phyloP scores from a whole-genome alignment of 148 eudicot species.

The Cornus suecica region DNA sequence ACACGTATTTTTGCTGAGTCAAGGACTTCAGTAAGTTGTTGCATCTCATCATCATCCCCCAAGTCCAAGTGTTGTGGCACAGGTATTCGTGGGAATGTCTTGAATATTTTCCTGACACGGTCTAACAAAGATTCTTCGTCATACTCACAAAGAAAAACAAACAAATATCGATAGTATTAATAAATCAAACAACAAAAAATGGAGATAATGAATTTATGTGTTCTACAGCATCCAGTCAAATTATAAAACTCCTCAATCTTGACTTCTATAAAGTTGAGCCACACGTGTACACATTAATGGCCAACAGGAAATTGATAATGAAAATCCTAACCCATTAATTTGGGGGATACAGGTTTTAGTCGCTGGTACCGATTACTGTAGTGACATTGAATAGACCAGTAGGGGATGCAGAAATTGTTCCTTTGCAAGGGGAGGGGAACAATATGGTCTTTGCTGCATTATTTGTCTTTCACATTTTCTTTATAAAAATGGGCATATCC shows the following conservation, averaged over 20 bases:
- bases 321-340: not conserved
- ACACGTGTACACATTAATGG: not conserved
- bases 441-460: no score
- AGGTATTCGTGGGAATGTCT: constrained; percentile 69
- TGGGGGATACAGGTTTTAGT: no score
- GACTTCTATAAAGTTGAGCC: not conserved
- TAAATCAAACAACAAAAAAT: not conserved
- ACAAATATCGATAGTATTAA: not conserved
- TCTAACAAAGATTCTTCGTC: constrained; percentile 43
- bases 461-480: no score
- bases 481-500: no score
- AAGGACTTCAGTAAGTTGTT: constrained; percentile 76
- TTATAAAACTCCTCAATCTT: not conserved
- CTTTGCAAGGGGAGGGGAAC: no score
- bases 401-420: no score
- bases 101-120: constrained; percentile 74
- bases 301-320: not conserved
- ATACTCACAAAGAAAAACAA: constrained; percentile 9
- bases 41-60: constrained; percentile 84
- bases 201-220: not conserved
- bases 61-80: constrained; percentile 65
- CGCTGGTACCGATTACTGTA: no score
- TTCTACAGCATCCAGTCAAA: not conserved
- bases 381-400: no score
- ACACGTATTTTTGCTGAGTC: constrained; percentile 88